Evolutionary conservation across 1,284 basidiomycete species (phyloP).

Genomic region (Mycena citricolor): DNA sequence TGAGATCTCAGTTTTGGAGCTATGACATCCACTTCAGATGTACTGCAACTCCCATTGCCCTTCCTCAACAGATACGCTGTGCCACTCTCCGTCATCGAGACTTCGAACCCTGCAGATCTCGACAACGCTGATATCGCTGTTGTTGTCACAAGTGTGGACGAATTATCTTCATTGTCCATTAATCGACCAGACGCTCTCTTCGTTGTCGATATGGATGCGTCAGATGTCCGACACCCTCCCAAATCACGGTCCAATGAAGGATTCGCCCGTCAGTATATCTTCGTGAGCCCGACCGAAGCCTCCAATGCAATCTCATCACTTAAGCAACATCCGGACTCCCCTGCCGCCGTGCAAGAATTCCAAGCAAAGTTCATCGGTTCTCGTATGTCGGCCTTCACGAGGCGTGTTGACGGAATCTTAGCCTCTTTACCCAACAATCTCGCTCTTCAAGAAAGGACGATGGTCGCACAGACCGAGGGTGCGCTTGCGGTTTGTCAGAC

Average conservation of each 20-base stretch:
- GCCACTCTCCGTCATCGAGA: slow-evolving; percentile 16
- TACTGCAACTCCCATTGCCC: slow-evolving; percentile 13
- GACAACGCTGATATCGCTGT: slow-evolving; percentile 18
- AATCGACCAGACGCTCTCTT: slow-evolving; percentile 15
- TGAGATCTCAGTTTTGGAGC: slow-evolving; percentile 3
- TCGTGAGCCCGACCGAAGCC: slow-evolving; percentile 58
- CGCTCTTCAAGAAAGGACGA: slow-evolving; percentile 22
- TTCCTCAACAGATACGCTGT: slow-evolving; percentile 14
- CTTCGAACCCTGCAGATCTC: slow-evolving; percentile 9
- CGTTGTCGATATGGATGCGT: slow-evolving; percentile 16
- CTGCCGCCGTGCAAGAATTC: slow-evolving; percentile 56
- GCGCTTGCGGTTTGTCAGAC: slow-evolving; percentile 35
- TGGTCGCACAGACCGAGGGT: slow-evolving; percentile 26
- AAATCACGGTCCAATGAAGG: slow-evolving; percentile 7
- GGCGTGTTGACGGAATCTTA: slow-evolving; percentile 40
- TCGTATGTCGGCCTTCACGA: slow-evolving; percentile 47
- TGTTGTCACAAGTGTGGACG: slow-evolving; percentile 12
- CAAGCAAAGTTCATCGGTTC: slow-evolving; percentile 63
- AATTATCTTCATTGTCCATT: slow-evolving; percentile 10
- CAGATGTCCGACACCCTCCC: slow-evolving; percentile 4
- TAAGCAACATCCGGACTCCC: slow-evolving; percentile 42
- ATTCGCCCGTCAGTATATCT: slow-evolving; percentile 30
- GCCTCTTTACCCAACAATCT: slow-evolving; percentile 22
- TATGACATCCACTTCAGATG: not conserved
- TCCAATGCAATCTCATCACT: slow-evolving; percentile 50